Evolutionary conservation across 495 filamentous ascomycete species (phyloP), one percentile per base, ranked within the genome.

Genomic region (Penicillium parvum): DNA sequence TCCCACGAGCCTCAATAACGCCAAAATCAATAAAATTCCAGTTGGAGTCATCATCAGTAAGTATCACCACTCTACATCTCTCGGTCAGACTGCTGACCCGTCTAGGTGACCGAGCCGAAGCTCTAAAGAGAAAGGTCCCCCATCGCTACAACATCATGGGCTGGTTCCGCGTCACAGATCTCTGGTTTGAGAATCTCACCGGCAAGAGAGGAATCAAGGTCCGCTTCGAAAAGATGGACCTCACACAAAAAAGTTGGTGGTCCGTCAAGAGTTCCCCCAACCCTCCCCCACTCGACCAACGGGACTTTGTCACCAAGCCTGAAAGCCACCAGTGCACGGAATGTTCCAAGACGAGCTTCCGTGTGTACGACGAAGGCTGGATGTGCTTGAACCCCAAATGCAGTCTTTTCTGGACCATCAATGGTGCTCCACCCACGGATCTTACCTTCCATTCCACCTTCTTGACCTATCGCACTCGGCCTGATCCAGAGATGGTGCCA

Each of bases 151-250:
- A 77, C 36, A 80, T 92, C 1, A 72, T 91, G 32, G 86, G 63
- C n/a, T 83, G 71, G 53, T 94, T 90, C 55, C 77, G 81, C 20
- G 63, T 88, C 12, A 86, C 83, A 0, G 64, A 85, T 23, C 63
- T 89, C 1, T 95, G 89, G 89, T 66, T 55, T 11, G 88, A 95
- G 51, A 75, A 68, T 33, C 52, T 60, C 3, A 55, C 66, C 1
- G 43, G 60, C 0, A 65, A 73, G 12, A 71, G 56, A 0, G 58
- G 73, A 0, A 72, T 74, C 46, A 81, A 75, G 48, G 71, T 84
- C 11, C 76, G 88, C 4, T 74, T 90, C 17, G 80, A 95, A 60
- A 90, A 90, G 49, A 57, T 88, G 2, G 59, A 86, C 14, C 59
- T 81, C 1, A 27, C 48, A 0, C 49, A 63, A 14, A 68, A 69